These are phyloP conservation scores for Achaetomiella virescens DNA, from an alignment of 495 filamentous ascomycete genomes.

Conservation along the genomic window DNA sequence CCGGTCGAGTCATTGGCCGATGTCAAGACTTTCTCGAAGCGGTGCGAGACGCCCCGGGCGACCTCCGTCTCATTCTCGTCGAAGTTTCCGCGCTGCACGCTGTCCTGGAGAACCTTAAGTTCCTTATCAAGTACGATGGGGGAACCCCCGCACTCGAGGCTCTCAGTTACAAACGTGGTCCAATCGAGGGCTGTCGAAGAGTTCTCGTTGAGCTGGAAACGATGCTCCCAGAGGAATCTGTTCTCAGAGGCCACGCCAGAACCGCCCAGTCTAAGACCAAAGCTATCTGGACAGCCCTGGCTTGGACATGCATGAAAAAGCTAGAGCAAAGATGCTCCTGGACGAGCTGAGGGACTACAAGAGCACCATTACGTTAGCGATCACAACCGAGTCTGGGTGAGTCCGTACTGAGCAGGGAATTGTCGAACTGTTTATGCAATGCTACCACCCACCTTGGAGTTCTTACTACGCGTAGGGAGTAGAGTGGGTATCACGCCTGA, in stretches of 20 bases:
- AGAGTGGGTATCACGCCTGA: no score
- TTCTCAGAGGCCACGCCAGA: background rate
- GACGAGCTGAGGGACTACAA: conserved; percentile 12
- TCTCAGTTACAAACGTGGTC: background rate
- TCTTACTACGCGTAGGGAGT: no score
- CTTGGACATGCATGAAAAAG: conserved; percentile 11
- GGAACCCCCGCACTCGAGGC: background rate
- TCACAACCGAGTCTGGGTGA: conserved; percentile 11
- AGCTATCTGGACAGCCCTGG: background rate
- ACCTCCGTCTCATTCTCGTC: conserved; percentile 11
- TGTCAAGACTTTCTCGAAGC: conserved; percentile 3
- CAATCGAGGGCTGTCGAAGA: conserved; percentile 1
- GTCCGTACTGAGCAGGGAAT: background rate
- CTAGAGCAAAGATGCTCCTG: conserved; percentile 11
- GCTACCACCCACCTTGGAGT: no score
- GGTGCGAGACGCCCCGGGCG: conserved; percentile 3
- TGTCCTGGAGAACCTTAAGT: background rate
- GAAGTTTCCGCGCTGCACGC: background rate
- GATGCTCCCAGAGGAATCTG: background rate
- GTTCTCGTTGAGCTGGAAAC: background rate
- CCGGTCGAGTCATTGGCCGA: conserved; percentile 2
- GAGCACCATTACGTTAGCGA: conserved; percentile 10
- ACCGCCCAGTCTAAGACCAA: conserved; percentile 5
- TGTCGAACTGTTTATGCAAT: background rate
- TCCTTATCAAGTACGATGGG: background rate